These are phyloP conservation scores for Fusarium sp. DNA, from an alignment of 2,329 filamentous ascomycete genomes.

Conservation along the genomic window DNA sequence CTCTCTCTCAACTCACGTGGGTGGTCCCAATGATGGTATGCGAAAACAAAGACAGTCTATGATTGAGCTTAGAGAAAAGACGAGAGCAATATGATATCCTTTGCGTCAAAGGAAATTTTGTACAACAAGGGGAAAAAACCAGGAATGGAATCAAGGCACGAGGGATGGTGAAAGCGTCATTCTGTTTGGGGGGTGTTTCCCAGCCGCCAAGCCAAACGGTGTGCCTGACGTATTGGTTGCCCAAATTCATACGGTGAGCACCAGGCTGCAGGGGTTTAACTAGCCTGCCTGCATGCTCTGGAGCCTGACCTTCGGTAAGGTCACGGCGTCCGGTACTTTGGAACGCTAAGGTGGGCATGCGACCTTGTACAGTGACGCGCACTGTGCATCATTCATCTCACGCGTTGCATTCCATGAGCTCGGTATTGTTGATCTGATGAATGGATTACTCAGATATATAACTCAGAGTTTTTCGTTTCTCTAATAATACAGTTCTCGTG, in stretches of 20 bases:
- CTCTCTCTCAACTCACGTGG: not conserved
- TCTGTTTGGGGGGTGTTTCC: constrained; percentile 20
- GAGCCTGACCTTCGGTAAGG: constrained; percentile 13
- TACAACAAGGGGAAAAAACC: not conserved
- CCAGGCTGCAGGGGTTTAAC: not conserved
- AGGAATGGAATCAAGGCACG: constrained; percentile 14
- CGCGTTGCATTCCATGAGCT: not conserved
- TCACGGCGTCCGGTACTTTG: constrained; percentile 21
- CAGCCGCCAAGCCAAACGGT: constrained; percentile 1
- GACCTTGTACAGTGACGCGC: constrained; percentile 11
- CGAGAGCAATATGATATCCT: not conserved
- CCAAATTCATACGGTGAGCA: constrained; percentile 25
- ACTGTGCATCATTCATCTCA: not conserved
- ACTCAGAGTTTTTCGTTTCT: not conserved
- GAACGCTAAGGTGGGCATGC: constrained; percentile 32
- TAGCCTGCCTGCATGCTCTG: constrained; percentile 20
- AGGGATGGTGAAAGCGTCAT: constrained; percentile 35
- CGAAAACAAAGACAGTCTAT: not conserved
- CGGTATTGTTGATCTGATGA: not conserved
- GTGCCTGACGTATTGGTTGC: constrained; percentile 27
- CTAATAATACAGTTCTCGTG: not conserved
- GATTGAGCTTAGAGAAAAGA: not conserved
- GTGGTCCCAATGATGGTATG: not conserved
- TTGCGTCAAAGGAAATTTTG: not conserved
- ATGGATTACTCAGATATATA: not conserved